These are phyloP conservation scores for Nemania sp. DNA, from an alignment of 2,329 filamentous ascomycete species.

Conservation along the genomic window DNA sequence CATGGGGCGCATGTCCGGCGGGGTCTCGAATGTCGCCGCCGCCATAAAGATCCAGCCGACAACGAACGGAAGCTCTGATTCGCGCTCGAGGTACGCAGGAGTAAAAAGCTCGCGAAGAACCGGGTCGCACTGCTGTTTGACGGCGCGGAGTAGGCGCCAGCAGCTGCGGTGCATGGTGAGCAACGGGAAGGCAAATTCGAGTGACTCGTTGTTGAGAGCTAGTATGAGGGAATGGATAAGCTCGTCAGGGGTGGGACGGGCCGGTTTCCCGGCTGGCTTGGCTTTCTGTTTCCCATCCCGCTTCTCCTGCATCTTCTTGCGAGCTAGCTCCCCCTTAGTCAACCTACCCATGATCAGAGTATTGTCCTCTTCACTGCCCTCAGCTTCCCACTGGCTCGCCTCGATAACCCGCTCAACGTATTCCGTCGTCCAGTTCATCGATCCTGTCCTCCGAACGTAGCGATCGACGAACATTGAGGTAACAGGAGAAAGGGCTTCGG, in stretches of 20 bases:
- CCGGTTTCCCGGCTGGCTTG: constrained; percentile 8
- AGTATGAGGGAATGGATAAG: constrained; percentile 4
- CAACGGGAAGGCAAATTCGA: constrained; percentile 10
- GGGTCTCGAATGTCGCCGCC: neutral
- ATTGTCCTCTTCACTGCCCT: constrained; percentile 33
- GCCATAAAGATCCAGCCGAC: constrained; percentile 14
- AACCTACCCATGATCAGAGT: constrained; percentile 23
- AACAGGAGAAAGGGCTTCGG: constrained; percentile 35
- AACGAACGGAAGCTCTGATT: constrained; percentile 10
- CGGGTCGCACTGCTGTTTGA: constrained; percentile 12
- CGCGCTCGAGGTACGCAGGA: constrained; percentile 14
- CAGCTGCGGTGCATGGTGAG: constrained; percentile 9
- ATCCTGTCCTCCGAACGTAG: constrained; percentile 34
- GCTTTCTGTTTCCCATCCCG: constrained; percentile 13
- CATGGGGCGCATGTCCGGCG: constrained; percentile 10
- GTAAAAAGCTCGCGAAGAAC: constrained; percentile 10
- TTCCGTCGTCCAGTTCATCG: constrained; percentile 41
- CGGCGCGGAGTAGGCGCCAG: constrained; percentile 11
- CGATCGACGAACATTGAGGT: constrained; percentile 45
- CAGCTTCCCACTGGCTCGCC: constrained; percentile 34
- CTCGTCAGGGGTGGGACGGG: constrained; percentile 6
- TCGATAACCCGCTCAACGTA: constrained; percentile 44
- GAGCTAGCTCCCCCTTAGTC: constrained; percentile 23
- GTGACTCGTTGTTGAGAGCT: constrained; percentile 2
- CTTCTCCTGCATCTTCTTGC: constrained; percentile 22